Base-by-base conservation (phyloP, 345 rosid species). In the Euphorbia pulcherrima region DNA sequence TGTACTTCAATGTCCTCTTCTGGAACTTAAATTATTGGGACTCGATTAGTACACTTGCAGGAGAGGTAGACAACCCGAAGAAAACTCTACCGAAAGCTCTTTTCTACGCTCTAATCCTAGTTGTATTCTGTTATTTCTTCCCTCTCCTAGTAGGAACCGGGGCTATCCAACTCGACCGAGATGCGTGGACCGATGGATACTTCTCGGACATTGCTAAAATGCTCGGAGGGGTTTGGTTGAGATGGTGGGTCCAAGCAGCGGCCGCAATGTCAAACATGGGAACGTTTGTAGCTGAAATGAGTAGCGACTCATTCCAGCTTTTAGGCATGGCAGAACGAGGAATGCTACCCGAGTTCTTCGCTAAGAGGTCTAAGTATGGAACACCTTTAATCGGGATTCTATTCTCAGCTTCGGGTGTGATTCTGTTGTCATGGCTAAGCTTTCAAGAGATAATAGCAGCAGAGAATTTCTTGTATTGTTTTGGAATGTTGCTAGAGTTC, bases 11-110 rank as follows among this genome's bases (percentile, higher is more conserved):
- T 76, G 84, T 88, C 1, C 86, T 87, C 70, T 87, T 89, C 70
- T 87, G 96, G 96, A 87, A 87, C 66, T 77, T 89, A 8, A 89
- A 89, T 77, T 87, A 89, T 52, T 89, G 90, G 90, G 96, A 89
- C 71, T 89, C 96, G 0, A 83, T 89, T 16, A 87, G 96, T 68
- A 89, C 96, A 0, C 64, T 89, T 26, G 81, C 88, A 12, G 96
- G 96, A 47, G 96, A 89, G 74, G 90, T 89, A 9, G 81, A 87
- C 16, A 83, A 85, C 68, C 96, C 96, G 0, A 83, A 83, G 74
- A 79, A 63, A 65, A 87, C 87, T 44, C 87, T 87, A 33, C 92
- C 96, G 21, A 87, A 80, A 72, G 83, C 92, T 67, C 80, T 89
- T 67, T 84, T 77, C 44, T 84, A 81, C 50, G 96, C 90, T 52